Percentiles rank a stretch among this genome's conserved stretches.
Evolutionary conservation across 495 filamentous ascomycete species (phyloP).

Genomic region (Xylona heveae): DNA sequence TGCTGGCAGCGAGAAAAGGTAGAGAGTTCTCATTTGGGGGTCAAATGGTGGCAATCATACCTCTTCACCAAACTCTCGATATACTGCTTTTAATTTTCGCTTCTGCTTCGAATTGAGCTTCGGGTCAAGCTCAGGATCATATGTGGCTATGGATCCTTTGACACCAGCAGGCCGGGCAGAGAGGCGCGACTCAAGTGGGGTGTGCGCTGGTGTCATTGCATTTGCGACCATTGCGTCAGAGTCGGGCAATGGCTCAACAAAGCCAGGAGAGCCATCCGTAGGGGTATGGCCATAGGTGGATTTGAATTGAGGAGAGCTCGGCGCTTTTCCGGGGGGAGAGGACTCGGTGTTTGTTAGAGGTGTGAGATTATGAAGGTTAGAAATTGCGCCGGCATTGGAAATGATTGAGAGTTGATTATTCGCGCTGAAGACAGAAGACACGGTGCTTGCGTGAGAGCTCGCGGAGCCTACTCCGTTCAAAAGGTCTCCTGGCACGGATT

Average conservation of each 20-base stretch:
- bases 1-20: neutral
- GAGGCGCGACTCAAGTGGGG: conserved; percentile 26
- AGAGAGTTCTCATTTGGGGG: neutral
- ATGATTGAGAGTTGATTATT: conserved; percentile 15
- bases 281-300: conserved; percentile 9
- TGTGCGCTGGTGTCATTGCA: conserved; percentile 27
- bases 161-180: conserved; percentile 39
- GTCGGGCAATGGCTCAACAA: conserved; percentile 7
- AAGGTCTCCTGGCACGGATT: conserved; percentile 34
- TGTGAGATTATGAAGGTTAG: conserved; percentile 36
- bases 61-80: conserved; percentile 41
- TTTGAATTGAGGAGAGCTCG: conserved; percentile 13
- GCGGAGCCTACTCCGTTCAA: conserved; percentile 42
- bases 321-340: conserved; percentile 39
- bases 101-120: conserved; percentile 37
- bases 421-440: conserved; percentile 40
- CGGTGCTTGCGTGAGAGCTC: conserved; percentile 41
- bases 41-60: conserved; percentile 10
- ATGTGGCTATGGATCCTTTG: conserved; percentile 46
- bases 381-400: conserved; percentile 24
- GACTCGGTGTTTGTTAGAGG: conserved; percentile 60
- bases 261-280: conserved; percentile 5
- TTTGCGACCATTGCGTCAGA: conserved; percentile 10
- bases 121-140: conserved; percentile 53
- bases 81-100: conserved; percentile 43